Conservation (phyloP, 306 rosid species). For the Vicia villosa region DNA sequence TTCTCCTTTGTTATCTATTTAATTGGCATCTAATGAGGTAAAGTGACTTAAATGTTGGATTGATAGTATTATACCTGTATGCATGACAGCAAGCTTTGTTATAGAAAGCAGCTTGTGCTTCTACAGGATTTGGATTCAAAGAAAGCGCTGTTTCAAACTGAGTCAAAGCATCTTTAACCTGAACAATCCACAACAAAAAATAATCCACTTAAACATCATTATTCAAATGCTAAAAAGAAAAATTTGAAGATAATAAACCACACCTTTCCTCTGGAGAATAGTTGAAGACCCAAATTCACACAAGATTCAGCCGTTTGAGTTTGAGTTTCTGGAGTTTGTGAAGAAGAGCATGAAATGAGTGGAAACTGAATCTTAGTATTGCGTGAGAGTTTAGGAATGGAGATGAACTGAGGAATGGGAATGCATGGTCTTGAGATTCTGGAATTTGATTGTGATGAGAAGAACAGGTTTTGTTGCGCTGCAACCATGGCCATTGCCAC, state of each 20-base stretch:
- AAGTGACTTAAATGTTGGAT: too few relatives aligned
- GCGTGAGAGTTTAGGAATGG: slow-evolving; percentile 35
- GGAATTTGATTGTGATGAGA: slow-evolving; percentile 55
- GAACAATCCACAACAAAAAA: slow-evolving; percentile 35
- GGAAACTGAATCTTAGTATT: slow-evolving; percentile 36
- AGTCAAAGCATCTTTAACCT: slow-evolving; percentile 92
- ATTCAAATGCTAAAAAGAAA: neutral
- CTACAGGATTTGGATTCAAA: slow-evolving; percentile 81
- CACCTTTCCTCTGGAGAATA: slow-evolving; percentile 94
- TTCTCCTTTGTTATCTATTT: too few relatives aligned
- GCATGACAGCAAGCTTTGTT: slow-evolving; percentile 99
- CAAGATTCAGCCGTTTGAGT: slow-evolving; percentile 74
- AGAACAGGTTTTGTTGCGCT: slow-evolving; percentile 54
- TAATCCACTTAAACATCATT: neutral
- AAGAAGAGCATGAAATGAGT: slow-evolving; percentile 50
- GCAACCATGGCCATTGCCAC: slow-evolving; percentile 59
- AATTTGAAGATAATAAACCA: neutral
- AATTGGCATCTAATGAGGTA: too few relatives aligned
- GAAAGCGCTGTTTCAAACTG: slow-evolving; percentile 87
- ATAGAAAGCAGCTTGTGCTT: slow-evolving; percentile 92
- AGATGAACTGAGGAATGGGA: slow-evolving; percentile 30
- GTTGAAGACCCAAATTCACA: slow-evolving; percentile 87
- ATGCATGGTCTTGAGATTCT: slow-evolving; percentile 36
- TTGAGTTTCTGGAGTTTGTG: slow-evolving; percentile 69
- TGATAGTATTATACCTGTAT: slow-evolving; percentile 50